Conservation (phyloP, 495 filamentous ascomycete species). For the Aspergillus asperescens region DNA sequence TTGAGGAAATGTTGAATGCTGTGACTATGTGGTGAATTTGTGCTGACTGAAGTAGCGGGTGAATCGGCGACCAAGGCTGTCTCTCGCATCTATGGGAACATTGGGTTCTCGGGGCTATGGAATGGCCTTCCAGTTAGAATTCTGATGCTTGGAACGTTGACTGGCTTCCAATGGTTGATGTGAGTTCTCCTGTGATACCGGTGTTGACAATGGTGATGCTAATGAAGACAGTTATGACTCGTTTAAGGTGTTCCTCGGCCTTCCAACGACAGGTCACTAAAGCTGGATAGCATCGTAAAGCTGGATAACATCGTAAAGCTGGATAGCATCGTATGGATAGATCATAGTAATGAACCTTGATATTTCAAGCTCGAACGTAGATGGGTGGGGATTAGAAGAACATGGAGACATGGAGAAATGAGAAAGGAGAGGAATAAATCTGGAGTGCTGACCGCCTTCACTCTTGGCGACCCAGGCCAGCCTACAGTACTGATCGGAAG, state of each 20-base stretch:
- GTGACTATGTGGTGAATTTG: neutral
- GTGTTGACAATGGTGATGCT: conserved; percentile 5
- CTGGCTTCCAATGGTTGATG: conserved; percentile 74
- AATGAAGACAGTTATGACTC: conserved; percentile 52
- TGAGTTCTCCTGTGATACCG: conserved; percentile 20
- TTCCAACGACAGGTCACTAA: conserved; percentile 62
- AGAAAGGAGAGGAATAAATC: neutral
- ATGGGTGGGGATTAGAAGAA: too few relatives aligned
- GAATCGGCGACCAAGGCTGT: conserved; percentile 59
- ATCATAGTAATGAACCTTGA: neutral
- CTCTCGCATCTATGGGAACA: conserved; percentile 63
- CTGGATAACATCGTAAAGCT: too few relatives aligned
- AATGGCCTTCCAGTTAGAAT: conserved; percentile 63
- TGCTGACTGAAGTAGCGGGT: conserved; percentile 42
- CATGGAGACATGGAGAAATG: too few relatives aligned
- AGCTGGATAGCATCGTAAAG: too few relatives aligned
- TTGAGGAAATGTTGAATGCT: too few relatives aligned
- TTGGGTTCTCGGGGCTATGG: conserved; percentile 65
- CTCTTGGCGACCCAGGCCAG: conserved; percentile 8
- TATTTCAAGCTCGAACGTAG: neutral
- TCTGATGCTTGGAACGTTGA: conserved; percentile 59
- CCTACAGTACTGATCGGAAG: too few relatives aligned
- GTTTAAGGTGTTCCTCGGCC: conserved; percentile 68
- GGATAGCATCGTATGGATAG: neutral
- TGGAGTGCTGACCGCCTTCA: conserved; percentile 17